A percentile compares a stretch with the other conserved stretches of the same genome.
Conservation (phyloP, 2,329 filamentous ascomycete species). For the Ophiostoma piceae region DNA sequence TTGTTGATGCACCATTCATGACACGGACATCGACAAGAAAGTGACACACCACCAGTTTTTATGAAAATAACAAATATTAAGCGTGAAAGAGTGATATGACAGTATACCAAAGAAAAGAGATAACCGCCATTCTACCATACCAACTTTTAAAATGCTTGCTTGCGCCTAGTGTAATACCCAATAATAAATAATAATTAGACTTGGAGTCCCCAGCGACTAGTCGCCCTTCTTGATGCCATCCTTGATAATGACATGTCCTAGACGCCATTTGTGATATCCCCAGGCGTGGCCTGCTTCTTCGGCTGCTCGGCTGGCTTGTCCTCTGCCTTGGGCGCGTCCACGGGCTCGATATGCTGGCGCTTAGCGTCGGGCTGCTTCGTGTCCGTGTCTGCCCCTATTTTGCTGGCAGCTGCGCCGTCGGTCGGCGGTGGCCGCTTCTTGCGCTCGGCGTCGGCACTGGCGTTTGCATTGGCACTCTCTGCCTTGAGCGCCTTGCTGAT, state of each 20-base stretch:
- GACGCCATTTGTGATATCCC: neutral
- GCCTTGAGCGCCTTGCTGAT: slow-evolving; percentile 36
- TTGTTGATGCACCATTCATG: neutral
- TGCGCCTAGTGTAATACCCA: neutral
- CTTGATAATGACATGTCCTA: neutral
- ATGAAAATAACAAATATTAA: neutral
- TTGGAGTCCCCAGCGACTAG: neutral
- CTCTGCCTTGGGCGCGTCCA: neutral
- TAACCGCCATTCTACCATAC: neutral
- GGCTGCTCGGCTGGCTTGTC: neutral
- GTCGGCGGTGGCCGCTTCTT: slow-evolving; percentile 28
- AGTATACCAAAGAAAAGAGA: neutral
- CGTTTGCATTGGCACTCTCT: neutral
- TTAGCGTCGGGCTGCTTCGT: neutral
- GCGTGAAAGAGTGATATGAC: neutral
- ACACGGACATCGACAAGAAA: neutral
- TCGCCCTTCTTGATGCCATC: neutral
- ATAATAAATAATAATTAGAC: neutral
- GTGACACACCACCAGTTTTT: neutral
- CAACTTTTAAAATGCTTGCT: neutral
- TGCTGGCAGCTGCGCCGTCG: slow-evolving; percentile 17
- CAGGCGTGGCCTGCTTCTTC: neutral
- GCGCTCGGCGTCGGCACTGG: slow-evolving; percentile 18
- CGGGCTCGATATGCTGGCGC: neutral
- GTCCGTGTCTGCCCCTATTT: neutral